Percentiles rank a stretch among this genome's conserved stretches.
phyloP scores from a whole-genome alignment of 2,329 filamentous ascomycete species.

The Fusarium chuoi region DNA sequence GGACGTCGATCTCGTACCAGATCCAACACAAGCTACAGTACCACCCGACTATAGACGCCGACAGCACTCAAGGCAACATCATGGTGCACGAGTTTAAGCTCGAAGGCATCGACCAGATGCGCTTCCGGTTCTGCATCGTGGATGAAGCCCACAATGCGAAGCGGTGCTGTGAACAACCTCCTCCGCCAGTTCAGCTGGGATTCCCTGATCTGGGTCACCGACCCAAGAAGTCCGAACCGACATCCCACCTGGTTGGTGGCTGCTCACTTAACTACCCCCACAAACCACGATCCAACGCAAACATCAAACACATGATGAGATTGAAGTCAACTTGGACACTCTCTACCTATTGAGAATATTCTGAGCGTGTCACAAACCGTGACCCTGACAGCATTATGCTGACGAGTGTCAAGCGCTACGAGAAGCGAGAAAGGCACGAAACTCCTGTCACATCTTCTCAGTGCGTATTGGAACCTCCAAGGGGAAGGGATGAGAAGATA shows the following conservation, averaged over 20 bases:
- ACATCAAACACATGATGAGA: slow-evolving; percentile 66
- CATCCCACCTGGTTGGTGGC: slow-evolving; percentile 41
- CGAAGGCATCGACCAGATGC: fast-evolving
- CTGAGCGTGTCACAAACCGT: not conserved
- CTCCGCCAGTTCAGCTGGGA: not conserved
- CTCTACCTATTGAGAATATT: not conserved
- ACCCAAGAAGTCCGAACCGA: slow-evolving; percentile 26
- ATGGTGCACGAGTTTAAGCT: not conserved
- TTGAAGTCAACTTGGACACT: fast-evolving
- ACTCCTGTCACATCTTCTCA: too few relatives aligned
- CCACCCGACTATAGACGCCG: not conserved
- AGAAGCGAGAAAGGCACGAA: not conserved
- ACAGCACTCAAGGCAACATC: not conserved
- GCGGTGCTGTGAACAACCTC: fast-evolving
- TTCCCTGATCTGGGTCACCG: not conserved
- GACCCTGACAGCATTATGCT: not conserved
- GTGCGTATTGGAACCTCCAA: not conserved
- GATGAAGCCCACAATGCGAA: not conserved
- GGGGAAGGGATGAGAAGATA: not conserved
- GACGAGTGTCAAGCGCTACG: not conserved
- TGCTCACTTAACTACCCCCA: slow-evolving; percentile 50
- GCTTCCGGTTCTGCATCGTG: not conserved
- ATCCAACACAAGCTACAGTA: slow-evolving; percentile 12
- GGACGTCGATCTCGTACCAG: slow-evolving; percentile 42
- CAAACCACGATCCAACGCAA: slow-evolving; percentile 63